Base-by-base conservation (phyloP, 225 moss, liverwort and hornwort species). In the Physcomitrium patens region DNA sequence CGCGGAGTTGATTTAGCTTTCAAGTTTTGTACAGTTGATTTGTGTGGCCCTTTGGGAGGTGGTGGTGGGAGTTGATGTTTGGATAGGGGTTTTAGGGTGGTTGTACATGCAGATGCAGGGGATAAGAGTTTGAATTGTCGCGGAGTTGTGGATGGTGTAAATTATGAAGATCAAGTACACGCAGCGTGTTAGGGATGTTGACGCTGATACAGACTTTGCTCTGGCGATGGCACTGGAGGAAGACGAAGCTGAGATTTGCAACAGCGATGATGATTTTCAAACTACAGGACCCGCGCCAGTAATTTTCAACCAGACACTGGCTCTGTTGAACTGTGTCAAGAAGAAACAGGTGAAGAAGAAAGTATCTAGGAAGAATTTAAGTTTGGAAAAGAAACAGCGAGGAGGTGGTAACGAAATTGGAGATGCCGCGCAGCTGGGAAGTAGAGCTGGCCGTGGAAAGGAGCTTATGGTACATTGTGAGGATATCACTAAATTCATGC, bases 201-300 rank as follows among this genome's bases (percentile, higher is more conserved):
- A 76, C 43, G 69, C 48, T 12, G 85, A 85, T 3, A 51, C 61
- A 49, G 89, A 86, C 79, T 71, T 86, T 49, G 87, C 90, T 67
- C 28, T 90, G 80, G 84, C 84, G 17, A 65, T 89, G 67, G 87
- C 87, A 28, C 62, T 87, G 49, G 82, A 60, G 68, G 83, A 80
- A 47, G 78, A 69, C 3, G 83, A 63, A 42, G 78, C 75, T 31
- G 81, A 63, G 31, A 11, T 70, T 67, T 63, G 58, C 65, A 54
- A 50, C n/a, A 84, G 81, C 46, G 90, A 87, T 42, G 86, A 87
- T 53, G 90, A 85, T 72, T 87, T 90, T 41, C 87, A 85, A 54
- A 67, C 37, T 5, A 55, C 37, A 10, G 80, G 79, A 12, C 65
- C 77, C 50, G 77, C 75, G 52, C 74, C 75, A 9, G 75, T 72